Evolutionary conservation across 2,329 filamentous ascomycete genomes (phyloP).

Genomic region (Capronia americana): DNA sequence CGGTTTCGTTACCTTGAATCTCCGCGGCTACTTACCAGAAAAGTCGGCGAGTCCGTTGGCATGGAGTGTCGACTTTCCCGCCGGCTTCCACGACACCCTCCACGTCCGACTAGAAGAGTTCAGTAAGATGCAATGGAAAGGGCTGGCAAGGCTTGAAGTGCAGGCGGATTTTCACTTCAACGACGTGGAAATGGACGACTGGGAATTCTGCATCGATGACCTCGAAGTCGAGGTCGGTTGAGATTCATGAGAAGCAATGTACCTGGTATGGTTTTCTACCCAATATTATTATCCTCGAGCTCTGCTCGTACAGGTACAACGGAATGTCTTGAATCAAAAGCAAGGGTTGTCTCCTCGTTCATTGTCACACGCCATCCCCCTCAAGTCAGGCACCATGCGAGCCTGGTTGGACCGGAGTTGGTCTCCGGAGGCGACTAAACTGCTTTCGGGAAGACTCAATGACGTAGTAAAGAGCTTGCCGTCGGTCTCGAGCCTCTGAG

Average conservation of each 20-base stretch:
- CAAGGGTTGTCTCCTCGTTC: not conserved
- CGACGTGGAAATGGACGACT: constrained; percentile 34
- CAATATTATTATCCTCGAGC: not conserved
- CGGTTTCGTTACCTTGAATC: constrained; percentile 26
- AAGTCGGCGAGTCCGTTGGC: constrained; percentile 16
- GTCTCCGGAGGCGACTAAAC: not conserved
- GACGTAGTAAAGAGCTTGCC: not conserved
- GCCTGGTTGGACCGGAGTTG: not conserved
- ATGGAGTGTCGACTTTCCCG: constrained; percentile 40
- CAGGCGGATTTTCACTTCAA: constrained; percentile 39
- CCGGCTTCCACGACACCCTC: constrained; percentile 39
- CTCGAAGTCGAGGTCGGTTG: constrained; percentile 30
- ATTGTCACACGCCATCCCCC: not conserved
- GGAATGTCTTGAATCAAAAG: not conserved
- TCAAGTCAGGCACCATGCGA: not conserved
- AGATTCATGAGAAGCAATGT: not conserved
- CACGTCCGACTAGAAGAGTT: constrained; percentile 37
- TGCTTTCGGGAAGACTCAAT: not conserved
- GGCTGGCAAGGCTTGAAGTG: constrained; percentile 36
- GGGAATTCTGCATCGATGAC: constrained; percentile 43
- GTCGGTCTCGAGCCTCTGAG: not conserved
- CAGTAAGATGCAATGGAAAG: constrained; percentile 34
- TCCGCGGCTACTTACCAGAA: constrained; percentile 22
- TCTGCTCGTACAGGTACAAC: too few relatives aligned
- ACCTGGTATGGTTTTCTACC: not conserved